Evolutionary conservation across 2,329 filamentous ascomycete species (phyloP), one percentile per base, ranked within the genome.

Genomic region (Bisporella sp.): DNA sequence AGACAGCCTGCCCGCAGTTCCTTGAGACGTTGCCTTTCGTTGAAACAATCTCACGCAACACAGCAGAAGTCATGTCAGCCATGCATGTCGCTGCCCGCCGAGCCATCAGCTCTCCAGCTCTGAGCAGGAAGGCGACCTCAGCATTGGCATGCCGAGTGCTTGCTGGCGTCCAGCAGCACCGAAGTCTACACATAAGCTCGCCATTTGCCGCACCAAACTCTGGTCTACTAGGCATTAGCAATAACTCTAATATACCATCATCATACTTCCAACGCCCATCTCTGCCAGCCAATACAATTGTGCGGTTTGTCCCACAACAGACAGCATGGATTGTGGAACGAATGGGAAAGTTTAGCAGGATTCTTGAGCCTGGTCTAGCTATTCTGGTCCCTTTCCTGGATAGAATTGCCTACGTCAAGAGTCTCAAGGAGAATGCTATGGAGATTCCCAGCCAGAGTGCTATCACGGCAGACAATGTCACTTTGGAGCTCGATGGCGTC

Each of bases 281-380:
- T 28, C 77, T 96, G 47, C 93, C 93, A 31, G 88, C 91, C 60
- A 99, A 99, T 72, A 99, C 93, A 4, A 76, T 99, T 56, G 76
- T 99, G 62, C 89, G 92, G 54, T 99, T 97, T 71, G 93, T 99
- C 41, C 93, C 93, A n/a, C 93, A 99, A 72, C 93, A 99, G 75
- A 97, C 92, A 62, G 93, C 93, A 69, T 99, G 93, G 93, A 92
- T 99, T 53, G 93, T 99, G 51, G 93, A 99, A 79, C 91, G 93
- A 66, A 99, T 99, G 93, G 93, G 93, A 63, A 93, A 91, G 71
- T 99, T 96, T 74, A 86, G 89, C 72, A 81, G 91, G 54, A 96
- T 99, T 64, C 75, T 99, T 46, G 82, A 96, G 62, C 93, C 93
- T 4, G 93, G 93, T 51, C 76, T 99, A 55, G 91, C 93, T 28